Evolutionary conservation across 2,329 filamentous ascomycete genomes (phyloP), one percentile per base, ranked within the genome.

Genomic region (Cytospora chrysosperma): DNA sequence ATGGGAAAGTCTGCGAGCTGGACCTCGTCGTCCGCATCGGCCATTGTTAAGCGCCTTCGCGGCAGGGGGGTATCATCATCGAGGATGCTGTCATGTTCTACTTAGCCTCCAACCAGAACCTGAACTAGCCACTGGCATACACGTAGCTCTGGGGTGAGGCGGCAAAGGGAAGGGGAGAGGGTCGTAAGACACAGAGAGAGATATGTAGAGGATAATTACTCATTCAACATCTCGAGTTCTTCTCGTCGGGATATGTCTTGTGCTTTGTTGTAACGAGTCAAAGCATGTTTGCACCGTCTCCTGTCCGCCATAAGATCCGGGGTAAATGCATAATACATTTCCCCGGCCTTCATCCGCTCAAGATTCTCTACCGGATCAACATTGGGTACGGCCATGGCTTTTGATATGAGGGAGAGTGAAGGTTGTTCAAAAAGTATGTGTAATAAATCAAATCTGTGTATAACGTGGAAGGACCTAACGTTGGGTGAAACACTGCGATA

Each of bases 271-370:
- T 87, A 92, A 27, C 79, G 79, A 26, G 81, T 74, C 69, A 83
- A 86, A 0, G 90, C 89, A 34, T 78, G 74, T 50, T 81, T 81
- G 73, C 88, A 91, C 17, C 86, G 81, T n/a, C 78, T 76, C 21
- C 91, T 84, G 47, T 82, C 87, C 1, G 82, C 85, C 2, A 84
- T 75, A 4, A 95, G 77, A 37, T 89, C 84, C 0, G 90, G 88
- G 0, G 85, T 85, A 71, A 93, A 93, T 50, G 89, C 86, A 69
- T 87, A 83, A 74, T 92, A 93, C 13, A 94, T 81, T 72, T 94
- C 87, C 56, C 89, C 89, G 17, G 81, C 78, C 55, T 78, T 75
- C 88, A 91, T 92, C 28, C 80, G 79, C 49, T 76, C 74, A 43
- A 77, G 74, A 71, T 85, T 85, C 55, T 84, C 82, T 49, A 70